Evolutionary conservation across 768 basidiomycete genomes (phyloP), one percentile per base, ranked within the genome.

Genomic region (Tricholoma bakamatsutake): DNA sequence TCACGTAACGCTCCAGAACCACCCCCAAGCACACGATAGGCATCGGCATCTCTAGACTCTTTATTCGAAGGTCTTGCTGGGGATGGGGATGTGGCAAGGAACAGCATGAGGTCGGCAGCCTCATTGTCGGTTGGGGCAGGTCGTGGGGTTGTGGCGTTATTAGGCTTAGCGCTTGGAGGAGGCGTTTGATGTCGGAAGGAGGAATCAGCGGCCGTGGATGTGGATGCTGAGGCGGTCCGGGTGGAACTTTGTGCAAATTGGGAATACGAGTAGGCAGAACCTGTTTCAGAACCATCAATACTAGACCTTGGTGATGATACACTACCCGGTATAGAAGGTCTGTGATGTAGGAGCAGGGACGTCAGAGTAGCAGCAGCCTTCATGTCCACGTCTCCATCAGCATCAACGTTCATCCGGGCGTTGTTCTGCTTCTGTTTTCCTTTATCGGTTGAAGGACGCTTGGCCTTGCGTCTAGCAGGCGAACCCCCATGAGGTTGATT

Each of bases 81-180:
- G 0, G 89, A 91, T 0, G 90, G 90, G 1, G 88, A 91, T 5
- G 90, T 91, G 40, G 91, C 90, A 50, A 93, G 80, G 70, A 82
- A 89, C 18, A 93, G 73, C 83, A 93, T 88, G 43, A 92, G 71
- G 64, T 90, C 88, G n/a, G 91, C 90, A 0, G 90, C 91, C 64
- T 93, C 91, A 58, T 83, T 85, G 66, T 90, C 88, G 31, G 84
- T 82, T n/a, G 82, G 79, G 5, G 73, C 81, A 57, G 76, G 77
- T 55, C 64, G 80, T 65, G 75, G 81, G 42, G 73, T 82, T 39
- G 67, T 72, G 45, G 60, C 65, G 61, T 71, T 70, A 31, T 50
- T 52, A 17, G 50, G 55, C 52, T 59, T 72, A 59, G 68, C 48
- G n/a, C 62, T 57, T 7, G 72, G 71, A 33, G 75, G 72, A 57